phyloP scores from a whole-genome alignment of 176 grass and related monocot genomes.

The Musa beccarii region DNA sequence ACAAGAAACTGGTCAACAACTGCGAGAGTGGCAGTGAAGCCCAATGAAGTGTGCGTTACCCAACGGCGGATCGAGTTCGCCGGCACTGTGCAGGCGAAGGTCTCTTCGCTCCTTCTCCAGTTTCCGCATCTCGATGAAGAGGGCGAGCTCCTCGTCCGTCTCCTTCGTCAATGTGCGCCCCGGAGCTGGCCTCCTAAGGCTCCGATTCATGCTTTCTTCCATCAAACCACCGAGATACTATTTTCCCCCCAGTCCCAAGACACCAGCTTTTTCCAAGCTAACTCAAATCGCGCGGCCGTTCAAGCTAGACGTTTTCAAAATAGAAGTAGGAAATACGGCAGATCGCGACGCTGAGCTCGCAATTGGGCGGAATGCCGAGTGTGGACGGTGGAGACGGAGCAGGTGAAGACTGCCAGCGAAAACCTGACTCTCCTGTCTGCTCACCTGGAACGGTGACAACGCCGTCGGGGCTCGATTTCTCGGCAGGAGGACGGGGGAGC shows the following conservation, averaged over 20 bases:
- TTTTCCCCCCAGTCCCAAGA: neutral
- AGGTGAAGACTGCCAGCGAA: neutral
- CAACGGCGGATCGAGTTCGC: neutral
- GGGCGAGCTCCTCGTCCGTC: conserved; percentile 94
- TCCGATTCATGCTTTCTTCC: conserved; percentile 2
- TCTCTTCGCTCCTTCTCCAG: conserved; percentile 36
- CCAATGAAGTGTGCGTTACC: neutral
- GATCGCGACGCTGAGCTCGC: neutral
- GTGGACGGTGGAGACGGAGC: neutral
- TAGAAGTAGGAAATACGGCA: neutral
- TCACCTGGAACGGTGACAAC: too few species aligned
- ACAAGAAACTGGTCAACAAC: neutral
- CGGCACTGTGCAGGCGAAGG: neutral
- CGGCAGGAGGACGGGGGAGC: neutral
- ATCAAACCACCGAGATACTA: neutral
- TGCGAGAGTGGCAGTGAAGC: neutral
- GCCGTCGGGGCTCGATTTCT: neutral
- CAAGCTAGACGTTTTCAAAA: neutral
- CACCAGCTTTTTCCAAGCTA: neutral
- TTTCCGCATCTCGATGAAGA: conserved; percentile 98
- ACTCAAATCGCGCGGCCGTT: neutral
- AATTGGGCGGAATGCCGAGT: neutral
- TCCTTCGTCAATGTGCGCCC: conserved; percentile 53
- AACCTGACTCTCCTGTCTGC: too few species aligned
- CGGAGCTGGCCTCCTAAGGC: conserved; percentile 1